Conservation (phyloP, 2,329 filamentous ascomycete species). For the Coleophoma crateriformis region DNA sequence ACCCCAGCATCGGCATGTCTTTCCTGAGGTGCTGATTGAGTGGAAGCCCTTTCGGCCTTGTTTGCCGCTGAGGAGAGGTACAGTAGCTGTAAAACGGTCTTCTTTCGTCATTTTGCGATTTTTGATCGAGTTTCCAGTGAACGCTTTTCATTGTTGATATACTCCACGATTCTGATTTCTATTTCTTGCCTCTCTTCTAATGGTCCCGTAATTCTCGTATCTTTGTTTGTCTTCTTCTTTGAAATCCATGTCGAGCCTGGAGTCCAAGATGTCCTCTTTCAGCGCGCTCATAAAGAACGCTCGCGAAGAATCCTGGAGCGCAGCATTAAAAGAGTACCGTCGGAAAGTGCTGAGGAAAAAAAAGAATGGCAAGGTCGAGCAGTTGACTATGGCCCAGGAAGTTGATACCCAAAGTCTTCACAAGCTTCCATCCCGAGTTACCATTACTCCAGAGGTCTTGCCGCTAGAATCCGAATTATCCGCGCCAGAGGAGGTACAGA, state of each 20-base stretch:
- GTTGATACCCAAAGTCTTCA: not conserved
- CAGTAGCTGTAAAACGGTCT: not conserved
- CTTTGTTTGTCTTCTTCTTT: not conserved
- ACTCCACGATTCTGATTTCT: not conserved
- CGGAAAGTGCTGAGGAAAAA: not conserved
- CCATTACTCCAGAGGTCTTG: not conserved
- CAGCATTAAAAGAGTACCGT: not conserved
- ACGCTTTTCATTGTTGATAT: too few relatives aligned
- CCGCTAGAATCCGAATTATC: not conserved
- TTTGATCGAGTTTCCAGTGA: too few relatives aligned
- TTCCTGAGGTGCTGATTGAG: not conserved
- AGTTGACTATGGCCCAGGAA: not conserved
- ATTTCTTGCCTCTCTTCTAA: not conserved
- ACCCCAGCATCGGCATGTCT: not conserved
- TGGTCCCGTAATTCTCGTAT: not conserved
- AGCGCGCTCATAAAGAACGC: not conserved
- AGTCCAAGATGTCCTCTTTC: slow-evolving; percentile 1
- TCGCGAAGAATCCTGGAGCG: not conserved
- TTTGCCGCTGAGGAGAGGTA: not conserved
- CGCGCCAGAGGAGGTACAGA: not conserved
- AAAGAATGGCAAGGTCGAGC: not conserved
- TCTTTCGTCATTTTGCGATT: not conserved
- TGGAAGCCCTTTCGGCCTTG: not conserved
- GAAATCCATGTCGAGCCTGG: not conserved
- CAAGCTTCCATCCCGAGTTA: not conserved